phyloP scores from a whole-genome alignment of 2,329 filamentous ascomycete genomes.

The Pseudogymnoascus sp. region DNA sequence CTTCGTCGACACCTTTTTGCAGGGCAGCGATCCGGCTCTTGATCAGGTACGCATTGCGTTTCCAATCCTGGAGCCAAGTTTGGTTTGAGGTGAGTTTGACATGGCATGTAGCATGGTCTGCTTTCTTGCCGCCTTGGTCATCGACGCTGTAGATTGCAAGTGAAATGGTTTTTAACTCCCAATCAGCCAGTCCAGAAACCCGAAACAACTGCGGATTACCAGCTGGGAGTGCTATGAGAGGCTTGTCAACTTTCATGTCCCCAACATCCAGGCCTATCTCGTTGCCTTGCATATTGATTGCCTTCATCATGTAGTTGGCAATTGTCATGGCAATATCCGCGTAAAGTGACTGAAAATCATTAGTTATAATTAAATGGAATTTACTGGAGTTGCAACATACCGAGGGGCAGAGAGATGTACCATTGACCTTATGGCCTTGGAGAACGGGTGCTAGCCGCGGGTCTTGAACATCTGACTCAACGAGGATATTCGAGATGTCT shows the following conservation, averaged over 20 bases:
- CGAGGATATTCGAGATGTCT: constrained; percentile 40
- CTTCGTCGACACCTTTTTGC: constrained; percentile 35
- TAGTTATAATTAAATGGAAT: not conserved
- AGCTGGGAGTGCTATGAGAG: constrained; percentile 38
- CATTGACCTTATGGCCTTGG: constrained; percentile 49
- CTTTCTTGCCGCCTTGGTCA: constrained; percentile 38
- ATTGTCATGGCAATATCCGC: constrained; percentile 52
- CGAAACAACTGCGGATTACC: constrained; percentile 37
- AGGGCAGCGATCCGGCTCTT: constrained; percentile 33
- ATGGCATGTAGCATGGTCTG: constrained; percentile 39
- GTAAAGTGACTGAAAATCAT: constrained; percentile 36
- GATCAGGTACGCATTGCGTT: constrained; percentile 45
- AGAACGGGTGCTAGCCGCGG: constrained; percentile 32
- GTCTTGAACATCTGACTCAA: constrained; percentile 41
- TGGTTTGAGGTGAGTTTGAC: constrained; percentile 42
- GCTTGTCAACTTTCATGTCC: constrained; percentile 46
- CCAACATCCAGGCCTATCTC: constrained; percentile 38
- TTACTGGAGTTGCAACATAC: not conserved
- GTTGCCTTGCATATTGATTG: constrained; percentile 20
- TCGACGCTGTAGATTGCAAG: constrained; percentile 40
- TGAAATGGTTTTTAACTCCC: constrained; percentile 33
- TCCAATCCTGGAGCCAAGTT: constrained; percentile 42
- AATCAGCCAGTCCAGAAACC: constrained; percentile 40
- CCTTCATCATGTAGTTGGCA: constrained; percentile 44
- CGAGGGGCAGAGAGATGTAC: constrained; percentile 39